A percentile compares a stretch with the other conserved stretches of the same genome.
Evolutionary conservation across 345 rosid species (phyloP).

Genomic region (Laguncularia racemosa): DNA sequence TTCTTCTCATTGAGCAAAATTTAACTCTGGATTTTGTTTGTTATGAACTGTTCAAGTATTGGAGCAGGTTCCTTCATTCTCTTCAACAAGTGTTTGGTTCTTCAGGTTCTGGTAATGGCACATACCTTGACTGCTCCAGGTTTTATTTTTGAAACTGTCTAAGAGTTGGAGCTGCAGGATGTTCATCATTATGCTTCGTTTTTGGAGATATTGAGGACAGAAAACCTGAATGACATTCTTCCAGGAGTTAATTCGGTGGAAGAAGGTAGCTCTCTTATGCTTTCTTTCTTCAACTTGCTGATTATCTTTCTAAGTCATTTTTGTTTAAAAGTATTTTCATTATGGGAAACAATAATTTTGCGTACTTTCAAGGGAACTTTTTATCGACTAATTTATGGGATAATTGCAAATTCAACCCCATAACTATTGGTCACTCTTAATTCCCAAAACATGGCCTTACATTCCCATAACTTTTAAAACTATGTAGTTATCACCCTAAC

Average conservation of each 20-base stretch:
- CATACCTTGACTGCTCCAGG: neutral
- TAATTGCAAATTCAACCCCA: no score
- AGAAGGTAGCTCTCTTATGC: conserved; percentile 40
- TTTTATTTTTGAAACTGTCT: neutral
- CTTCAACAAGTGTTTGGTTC: conserved; percentile 53
- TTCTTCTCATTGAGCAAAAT: neutral
- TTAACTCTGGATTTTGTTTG: neutral
- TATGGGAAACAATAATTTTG: no score
- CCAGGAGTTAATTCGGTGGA: conserved; percentile 54
- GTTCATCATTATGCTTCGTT: conserved; percentile 47
- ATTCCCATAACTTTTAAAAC: no score
- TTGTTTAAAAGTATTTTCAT: no score
- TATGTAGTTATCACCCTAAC: no score
- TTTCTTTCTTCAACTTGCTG: neutral
- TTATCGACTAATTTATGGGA: no score
- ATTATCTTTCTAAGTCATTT: neutral
- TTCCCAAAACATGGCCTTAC: no score
- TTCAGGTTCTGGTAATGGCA: conserved; percentile 62
- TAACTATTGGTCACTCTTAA: no score
- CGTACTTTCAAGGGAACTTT: no score
- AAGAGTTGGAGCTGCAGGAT: conserved; percentile 32
- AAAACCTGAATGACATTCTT: conserved; percentile 52
- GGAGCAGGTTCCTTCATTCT: conserved; percentile 45
- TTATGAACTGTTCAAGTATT: conserved; percentile 30
- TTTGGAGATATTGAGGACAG: conserved; percentile 53